Evolutionary conservation across 345 rosid genomes (phyloP).

Genomic region (Dipteronia sinensis): DNA sequence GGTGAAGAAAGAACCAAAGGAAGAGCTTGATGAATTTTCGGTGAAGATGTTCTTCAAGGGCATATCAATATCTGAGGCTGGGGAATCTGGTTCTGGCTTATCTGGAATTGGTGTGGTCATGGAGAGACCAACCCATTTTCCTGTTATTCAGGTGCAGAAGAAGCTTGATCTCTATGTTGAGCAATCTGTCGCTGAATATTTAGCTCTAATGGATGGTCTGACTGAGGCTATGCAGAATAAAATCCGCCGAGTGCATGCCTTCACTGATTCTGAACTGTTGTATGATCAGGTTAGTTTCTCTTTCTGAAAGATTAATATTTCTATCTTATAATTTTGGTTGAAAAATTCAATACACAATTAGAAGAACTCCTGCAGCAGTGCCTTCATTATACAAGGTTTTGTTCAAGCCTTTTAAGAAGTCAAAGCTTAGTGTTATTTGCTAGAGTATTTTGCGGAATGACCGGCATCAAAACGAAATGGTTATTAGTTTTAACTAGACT

Average conservation of each 20-base stretch:
- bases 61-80: constrained; percentile 52
- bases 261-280: constrained; percentile 68
- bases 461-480: not conserved
- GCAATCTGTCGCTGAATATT: constrained; percentile 78
- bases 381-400: not conserved
- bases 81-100: constrained; percentile 59
- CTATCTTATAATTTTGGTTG: not conserved
- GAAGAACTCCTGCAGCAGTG: not conserved
- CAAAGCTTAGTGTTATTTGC: not conserved
- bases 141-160: constrained; percentile 81
- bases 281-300: constrained; percentile 64
- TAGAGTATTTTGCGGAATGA: not conserved
- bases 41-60: constrained; percentile 92
- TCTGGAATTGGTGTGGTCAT: constrained; percentile 91
- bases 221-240: constrained; percentile 64
- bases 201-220: constrained; percentile 90
- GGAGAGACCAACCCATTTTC: constrained; percentile 57
- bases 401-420: not conserved
- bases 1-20: constrained; percentile 34
- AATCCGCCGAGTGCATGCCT: constrained; percentile 61
- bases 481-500: not conserved
- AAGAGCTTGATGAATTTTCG: constrained; percentile 65
- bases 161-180: constrained; percentile 84
- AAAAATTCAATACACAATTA: not conserved
- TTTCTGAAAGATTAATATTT: constrained; percentile 1